Percentiles rank a stretch among this genome's conserved stretches.
Conservation (phyloP, 2,329 filamentous ascomycete species). For the Fusarium sp. region DNA sequence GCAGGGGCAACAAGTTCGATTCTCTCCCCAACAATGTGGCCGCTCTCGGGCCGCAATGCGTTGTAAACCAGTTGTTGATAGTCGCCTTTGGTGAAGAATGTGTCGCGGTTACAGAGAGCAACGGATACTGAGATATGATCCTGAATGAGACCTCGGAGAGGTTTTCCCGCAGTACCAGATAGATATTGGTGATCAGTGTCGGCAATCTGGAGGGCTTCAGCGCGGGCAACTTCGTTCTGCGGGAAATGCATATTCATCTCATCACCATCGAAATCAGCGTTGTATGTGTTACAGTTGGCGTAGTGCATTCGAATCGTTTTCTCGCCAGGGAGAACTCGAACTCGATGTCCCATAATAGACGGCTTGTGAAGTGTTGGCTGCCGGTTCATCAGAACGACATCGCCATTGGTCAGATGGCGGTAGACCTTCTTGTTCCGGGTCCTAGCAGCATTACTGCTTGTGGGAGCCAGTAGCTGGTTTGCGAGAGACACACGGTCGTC, state of each 20-base stretch:
- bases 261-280: constrained; percentile 98
- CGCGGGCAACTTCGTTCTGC: constrained; percentile 92
- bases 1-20: constrained; percentile 84
- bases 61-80: constrained; percentile 96
- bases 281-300: constrained; percentile 99
- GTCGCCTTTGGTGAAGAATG: constrained; percentile 85
- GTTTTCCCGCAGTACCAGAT: constrained; percentile 91
- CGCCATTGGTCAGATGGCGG: constrained; percentile 93
- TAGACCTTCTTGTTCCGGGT: constrained; percentile 95
- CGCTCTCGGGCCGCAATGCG: constrained; percentile 87
- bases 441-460: constrained; percentile 75
- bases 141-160: constrained; percentile 93
- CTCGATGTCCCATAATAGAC: constrained; percentile 98
- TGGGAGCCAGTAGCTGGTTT: constrained; percentile 90
- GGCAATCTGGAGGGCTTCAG: constrained; percentile 90
- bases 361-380: constrained; percentile 98
- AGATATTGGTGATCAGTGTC: constrained; percentile 98
- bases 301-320: constrained; percentile 99
- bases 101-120: constrained; percentile 88
- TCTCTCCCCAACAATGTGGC: constrained; percentile 82
- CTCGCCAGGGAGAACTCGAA: constrained; percentile 89
- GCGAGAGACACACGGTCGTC: constrained; percentile 90
- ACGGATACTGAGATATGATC: constrained; percentile 97
- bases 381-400: constrained; percentile 98
- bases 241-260: constrained; percentile 99